phyloP scores from a whole-genome alignment of 2,329 filamentous ascomycete species.

The Neopestalotiopsis sp. region DNA sequence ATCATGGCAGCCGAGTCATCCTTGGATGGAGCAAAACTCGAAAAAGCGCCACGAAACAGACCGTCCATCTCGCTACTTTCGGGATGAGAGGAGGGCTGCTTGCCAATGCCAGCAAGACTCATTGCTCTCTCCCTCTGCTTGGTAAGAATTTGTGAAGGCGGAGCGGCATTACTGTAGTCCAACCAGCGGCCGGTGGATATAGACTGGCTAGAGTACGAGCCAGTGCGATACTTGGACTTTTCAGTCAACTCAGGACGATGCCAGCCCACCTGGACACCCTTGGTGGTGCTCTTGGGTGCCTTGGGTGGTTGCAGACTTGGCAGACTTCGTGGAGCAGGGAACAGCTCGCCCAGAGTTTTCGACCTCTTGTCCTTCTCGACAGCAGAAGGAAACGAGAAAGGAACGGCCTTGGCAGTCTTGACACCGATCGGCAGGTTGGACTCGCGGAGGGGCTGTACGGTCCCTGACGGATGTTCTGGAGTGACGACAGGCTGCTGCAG shows the following conservation, averaged over 20 bases:
- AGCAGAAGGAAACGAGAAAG: conserved; percentile 41
- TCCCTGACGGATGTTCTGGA: conserved; percentile 27
- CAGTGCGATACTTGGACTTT: conserved; percentile 57
- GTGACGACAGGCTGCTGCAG: conserved; percentile 60
- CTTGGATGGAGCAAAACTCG: conserved; percentile 77
- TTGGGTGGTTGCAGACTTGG: conserved; percentile 74
- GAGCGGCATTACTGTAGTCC: conserved; percentile 68
- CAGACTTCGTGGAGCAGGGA: conserved; percentile 69
- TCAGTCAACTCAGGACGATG: conserved; percentile 60
- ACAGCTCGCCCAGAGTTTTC: conserved; percentile 74
- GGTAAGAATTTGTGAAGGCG: conserved; percentile 57
- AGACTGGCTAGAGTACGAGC: conserved; percentile 69
- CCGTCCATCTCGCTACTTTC: conserved; percentile 73
- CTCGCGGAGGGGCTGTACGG: conserved; percentile 60
- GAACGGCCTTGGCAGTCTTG: conserved; percentile 68
- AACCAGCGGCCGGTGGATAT: conserved; percentile 73
- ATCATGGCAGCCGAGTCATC: conserved; percentile 76
- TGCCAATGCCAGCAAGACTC: conserved; percentile 63
- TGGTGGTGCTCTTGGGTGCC: conserved; percentile 71
- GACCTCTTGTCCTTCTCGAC: conserved; percentile 56
- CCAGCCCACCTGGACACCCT: conserved; percentile 59
- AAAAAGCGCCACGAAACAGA: conserved; percentile 78
- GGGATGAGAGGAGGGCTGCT: conserved; percentile 59
- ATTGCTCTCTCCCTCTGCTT: conserved; percentile 76
- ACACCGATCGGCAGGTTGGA: conserved; percentile 76